Evolutionary conservation across 176 grass and related monocot genomes (phyloP).

Genomic region (Hordeum marinum): DNA sequence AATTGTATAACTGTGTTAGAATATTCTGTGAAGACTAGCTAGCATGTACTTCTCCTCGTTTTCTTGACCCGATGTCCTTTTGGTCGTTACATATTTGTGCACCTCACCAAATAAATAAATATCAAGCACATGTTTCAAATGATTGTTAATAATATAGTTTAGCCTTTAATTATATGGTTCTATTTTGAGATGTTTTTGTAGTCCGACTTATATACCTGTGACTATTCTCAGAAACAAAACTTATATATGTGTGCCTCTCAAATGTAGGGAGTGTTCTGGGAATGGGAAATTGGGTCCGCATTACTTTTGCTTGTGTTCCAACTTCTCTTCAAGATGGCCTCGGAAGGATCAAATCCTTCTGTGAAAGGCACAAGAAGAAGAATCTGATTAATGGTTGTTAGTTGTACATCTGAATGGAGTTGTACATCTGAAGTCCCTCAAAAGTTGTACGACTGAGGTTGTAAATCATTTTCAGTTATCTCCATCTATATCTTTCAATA

Average conservation of each 20-base stretch:
- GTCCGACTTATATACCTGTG: too few species aligned
- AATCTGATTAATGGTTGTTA: conserved; percentile 4
- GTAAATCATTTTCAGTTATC: neutral
- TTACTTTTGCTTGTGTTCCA: conserved; percentile 48
- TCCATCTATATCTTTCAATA: neutral
- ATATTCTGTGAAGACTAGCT: neutral
- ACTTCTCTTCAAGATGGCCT: conserved; percentile 47
- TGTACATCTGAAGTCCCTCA: neutral
- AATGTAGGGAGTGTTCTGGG: conserved; percentile 42
- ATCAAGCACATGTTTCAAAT: neutral
- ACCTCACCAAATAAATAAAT: neutral
- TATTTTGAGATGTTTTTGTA: neutral
- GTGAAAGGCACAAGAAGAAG: conserved; percentile 35
- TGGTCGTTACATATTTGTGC: neutral
- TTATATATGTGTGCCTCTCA: neutral
- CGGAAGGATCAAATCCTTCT: conserved; percentile 46
- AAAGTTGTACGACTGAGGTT: neutral
- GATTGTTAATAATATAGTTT: neutral
- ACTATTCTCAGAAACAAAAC: neutral
- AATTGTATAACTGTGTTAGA: neutral
- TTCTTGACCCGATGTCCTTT: neutral
- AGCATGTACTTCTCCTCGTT: neutral
- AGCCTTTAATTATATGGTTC: too few species aligned
- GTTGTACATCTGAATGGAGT: neutral
- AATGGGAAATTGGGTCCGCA: conserved; percentile 44